Evolutionary conservation across 164 flowering plant species (phyloP).

Genomic region (Vitis rupestris): DNA sequence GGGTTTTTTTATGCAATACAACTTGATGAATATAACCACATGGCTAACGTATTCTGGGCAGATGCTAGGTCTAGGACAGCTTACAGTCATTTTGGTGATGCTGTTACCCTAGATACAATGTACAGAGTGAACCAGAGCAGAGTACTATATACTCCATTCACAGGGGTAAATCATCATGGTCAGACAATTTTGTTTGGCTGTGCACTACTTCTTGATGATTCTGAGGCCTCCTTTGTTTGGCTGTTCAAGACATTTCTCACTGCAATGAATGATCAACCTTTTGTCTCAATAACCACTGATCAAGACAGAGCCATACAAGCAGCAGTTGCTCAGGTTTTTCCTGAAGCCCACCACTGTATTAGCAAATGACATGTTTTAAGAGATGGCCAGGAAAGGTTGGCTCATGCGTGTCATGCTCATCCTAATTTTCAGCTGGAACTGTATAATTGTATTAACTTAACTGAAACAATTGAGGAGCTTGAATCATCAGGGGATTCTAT

Average conservation of each 20-base stretch:
- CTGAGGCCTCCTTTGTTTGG: slow-evolving; percentile 67
- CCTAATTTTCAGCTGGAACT: slow-evolving; percentile 57
- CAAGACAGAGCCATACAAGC: slow-evolving; percentile 49
- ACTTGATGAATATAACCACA: slow-evolving; percentile 44
- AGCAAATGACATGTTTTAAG: slow-evolving; percentile 65
- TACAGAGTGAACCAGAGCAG: slow-evolving; percentile 42
- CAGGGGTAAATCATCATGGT: slow-evolving; percentile 66
- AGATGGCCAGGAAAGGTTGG: slow-evolving; percentile 57
- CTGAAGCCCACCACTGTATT: slow-evolving; percentile 51
- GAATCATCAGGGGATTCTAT: slow-evolving; percentile 57
- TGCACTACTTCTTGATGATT: slow-evolving; percentile 56
- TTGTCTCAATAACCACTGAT: slow-evolving; percentile 52
- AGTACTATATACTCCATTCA: slow-evolving; percentile 66
- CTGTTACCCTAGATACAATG: slow-evolving; percentile 46
- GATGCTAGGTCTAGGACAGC: slow-evolving; percentile 29
- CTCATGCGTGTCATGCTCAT: slow-evolving; percentile 42
- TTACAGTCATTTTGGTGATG: slow-evolving; percentile 55
- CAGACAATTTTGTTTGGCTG: slow-evolving; percentile 65
- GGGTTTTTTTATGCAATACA: slow-evolving; percentile 67
- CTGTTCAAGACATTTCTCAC: slow-evolving; percentile 61
- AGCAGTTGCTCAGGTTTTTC: slow-evolving; percentile 56
- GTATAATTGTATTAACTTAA: slow-evolving; percentile 56
- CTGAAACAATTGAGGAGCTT: slow-evolving; percentile 67
- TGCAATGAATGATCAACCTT: slow-evolving; percentile 55
- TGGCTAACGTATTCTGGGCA: slow-evolving; percentile 65